Evolutionary conservation across 306 rosid genomes (phyloP).

Genomic region (Cicer judaicum): DNA sequence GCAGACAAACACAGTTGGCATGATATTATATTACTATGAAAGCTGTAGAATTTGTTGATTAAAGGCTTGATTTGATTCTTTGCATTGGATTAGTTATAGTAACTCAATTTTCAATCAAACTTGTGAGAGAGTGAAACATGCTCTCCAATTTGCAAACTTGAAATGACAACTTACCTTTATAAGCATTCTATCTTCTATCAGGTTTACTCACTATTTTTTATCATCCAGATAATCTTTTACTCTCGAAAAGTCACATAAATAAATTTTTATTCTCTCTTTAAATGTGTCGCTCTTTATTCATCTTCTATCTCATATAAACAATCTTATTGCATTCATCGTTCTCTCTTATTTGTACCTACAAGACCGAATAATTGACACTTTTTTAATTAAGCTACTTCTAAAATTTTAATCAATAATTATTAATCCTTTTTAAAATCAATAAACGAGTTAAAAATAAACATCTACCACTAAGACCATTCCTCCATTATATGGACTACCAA

Average conservation of each 20-base stretch:
- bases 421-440: background rate
- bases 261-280: background rate
- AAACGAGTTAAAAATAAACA: conserved; percentile 1
- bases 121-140: background rate
- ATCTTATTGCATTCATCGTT: background rate
- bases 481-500: conserved; percentile 16
- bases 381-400: background rate
- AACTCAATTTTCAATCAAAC: conserved; percentile 33
- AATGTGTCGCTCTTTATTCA: too few relatives aligned
- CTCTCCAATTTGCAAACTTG: too few relatives aligned
- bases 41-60: conserved; percentile 36
- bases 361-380: background rate
- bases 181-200: too few relatives aligned
- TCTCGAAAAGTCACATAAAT: too few relatives aligned
- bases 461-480: background rate
- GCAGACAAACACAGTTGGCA: conserved; percentile 15
- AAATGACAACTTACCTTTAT: too few relatives aligned
- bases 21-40: background rate
- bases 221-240: background rate
- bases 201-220: background rate
- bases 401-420: background rate
- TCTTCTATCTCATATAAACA: background rate
- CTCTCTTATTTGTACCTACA: background rate
- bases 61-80: conserved; percentile 19
- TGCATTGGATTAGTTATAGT: conserved; percentile 30